Evolutionary conservation across 768 basidiomycete species (phyloP).

Genomic region (Phylloporus rhodoxanthus): DNA sequence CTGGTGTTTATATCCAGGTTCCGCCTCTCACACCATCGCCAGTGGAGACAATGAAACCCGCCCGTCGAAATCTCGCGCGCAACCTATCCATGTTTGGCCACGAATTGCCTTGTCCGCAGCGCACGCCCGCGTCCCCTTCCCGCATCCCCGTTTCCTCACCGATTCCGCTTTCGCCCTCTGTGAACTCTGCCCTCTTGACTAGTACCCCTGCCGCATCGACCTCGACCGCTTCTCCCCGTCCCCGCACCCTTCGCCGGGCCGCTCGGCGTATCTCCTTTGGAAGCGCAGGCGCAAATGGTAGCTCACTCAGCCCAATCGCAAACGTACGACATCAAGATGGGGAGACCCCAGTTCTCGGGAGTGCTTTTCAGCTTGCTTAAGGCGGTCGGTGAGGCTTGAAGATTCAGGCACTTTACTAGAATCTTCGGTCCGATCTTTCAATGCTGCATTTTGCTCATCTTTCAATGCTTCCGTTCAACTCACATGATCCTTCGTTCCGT

Average conservation of each 20-base stretch:
- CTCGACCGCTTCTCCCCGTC: constrained; percentile 17
- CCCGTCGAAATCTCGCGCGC: constrained; percentile 43
- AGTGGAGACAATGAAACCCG: constrained; percentile 26
- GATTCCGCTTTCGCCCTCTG: constrained; percentile 16
- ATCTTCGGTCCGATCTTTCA: constrained; percentile 1
- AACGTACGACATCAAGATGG: constrained; percentile 23
- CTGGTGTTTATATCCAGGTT: constrained; percentile 13
- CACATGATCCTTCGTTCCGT: neutral
- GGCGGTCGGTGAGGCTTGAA: neutral
- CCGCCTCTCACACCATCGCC: constrained; percentile 14
- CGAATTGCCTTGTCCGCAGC: constrained; percentile 49
- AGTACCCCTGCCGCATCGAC: constrained; percentile 12
- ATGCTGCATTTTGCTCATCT: constrained; percentile 10
- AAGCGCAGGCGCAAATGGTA: constrained; percentile 32
- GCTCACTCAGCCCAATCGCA: constrained; percentile 34
- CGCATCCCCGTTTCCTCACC: constrained; percentile 30
- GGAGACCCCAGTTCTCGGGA: constrained; percentile 46
- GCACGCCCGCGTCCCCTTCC: constrained; percentile 28
- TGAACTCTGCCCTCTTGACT: constrained; percentile 6
- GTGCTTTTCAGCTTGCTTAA: constrained; percentile 66
- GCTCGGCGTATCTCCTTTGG: constrained; percentile 66
- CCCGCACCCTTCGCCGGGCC: constrained; percentile 29
- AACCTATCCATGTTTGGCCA: constrained; percentile 65
- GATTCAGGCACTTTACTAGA: constrained; percentile 2
- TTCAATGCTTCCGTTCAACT: neutral